Evolutionary conservation across 1,284 basidiomycete species (phyloP).

Genomic region (Inonotus hispidus): DNA sequence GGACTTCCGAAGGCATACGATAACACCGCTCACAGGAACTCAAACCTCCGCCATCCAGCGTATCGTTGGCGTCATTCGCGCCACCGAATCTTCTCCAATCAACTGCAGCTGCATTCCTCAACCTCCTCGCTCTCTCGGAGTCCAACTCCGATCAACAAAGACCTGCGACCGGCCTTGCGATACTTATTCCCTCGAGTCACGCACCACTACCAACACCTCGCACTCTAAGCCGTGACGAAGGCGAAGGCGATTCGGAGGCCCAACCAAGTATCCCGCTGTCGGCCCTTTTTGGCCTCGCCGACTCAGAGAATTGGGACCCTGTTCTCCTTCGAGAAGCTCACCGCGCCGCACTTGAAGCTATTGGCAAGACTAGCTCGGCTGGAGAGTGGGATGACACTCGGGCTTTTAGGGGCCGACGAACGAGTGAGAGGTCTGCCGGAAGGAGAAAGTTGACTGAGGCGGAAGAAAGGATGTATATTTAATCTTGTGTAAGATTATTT

Average conservation of each 20-base stretch:
- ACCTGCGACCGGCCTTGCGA: constrained; percentile 21
- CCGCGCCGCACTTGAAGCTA: constrained; percentile 29
- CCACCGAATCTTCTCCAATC: constrained; percentile 58
- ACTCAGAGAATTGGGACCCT: constrained; percentile 10
- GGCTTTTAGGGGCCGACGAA: neutral
- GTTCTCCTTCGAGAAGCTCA: constrained; percentile 30
- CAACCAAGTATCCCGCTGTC: neutral
- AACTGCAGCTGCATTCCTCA: constrained; percentile 50
- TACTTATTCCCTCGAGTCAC: constrained; percentile 50
- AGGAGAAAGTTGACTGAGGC: constrained; percentile 31
- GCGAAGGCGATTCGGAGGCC: neutral
- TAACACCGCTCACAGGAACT: neutral
- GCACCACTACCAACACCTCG: constrained; percentile 28
- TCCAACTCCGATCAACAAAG: constrained; percentile 23
- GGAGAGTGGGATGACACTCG: constrained; percentile 17
- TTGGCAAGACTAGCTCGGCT: constrained; percentile 24
- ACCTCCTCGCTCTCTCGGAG: constrained; percentile 27
- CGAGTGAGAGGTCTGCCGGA: constrained; percentile 6
- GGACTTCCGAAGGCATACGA: neutral
- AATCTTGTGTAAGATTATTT: neutral
- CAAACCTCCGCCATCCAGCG: constrained; percentile 18
- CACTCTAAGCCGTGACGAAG: neutral
- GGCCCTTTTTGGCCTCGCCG: neutral
- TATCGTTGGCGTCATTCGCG: constrained; percentile 33
- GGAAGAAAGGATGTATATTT: constrained; percentile 58